Percentiles rank a stretch among this genome's conserved stretches.
Conservation (phyloP, 1,139 yeast species). For the Sugiyamaella xylanicola region DNA sequence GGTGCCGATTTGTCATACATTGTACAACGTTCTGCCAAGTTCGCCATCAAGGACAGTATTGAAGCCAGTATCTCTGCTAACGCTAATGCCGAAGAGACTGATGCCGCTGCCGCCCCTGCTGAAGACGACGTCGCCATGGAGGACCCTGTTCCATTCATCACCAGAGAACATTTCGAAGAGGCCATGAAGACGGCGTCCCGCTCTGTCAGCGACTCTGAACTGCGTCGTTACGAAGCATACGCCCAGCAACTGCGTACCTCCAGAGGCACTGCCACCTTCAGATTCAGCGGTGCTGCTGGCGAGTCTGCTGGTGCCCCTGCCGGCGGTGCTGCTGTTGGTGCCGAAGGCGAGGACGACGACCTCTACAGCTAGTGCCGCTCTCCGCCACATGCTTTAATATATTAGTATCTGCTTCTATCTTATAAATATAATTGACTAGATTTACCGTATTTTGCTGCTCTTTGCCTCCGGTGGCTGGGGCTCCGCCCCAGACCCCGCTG, state of each 20-base stretch:
- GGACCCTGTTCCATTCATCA: constrained; percentile 94
- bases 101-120: constrained; percentile 61
- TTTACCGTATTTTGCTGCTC: background rate
- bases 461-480: background rate
- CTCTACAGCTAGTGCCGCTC: constrained; percentile 63
- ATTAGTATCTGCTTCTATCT: background rate
- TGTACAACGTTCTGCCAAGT: constrained; percentile 97
- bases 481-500: background rate
- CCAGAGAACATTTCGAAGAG: constrained; percentile 92
- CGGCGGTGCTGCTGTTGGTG: constrained; percentile 58
- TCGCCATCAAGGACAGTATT: constrained; percentile 96
- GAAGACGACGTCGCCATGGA: constrained; percentile 61
- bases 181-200: constrained; percentile 99
- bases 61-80: constrained; percentile 68
- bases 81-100: constrained; percentile 46
- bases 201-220: constrained; percentile 94
- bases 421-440: constrained; percentile 17
- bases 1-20: constrained; percentile 99
- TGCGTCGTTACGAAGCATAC: constrained; percentile 98
- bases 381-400: background rate
- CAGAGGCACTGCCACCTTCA: constrained; percentile 68
- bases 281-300: constrained; percentile 43
- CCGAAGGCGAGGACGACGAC: constrained; percentile 91
- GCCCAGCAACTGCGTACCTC: constrained; percentile 96
- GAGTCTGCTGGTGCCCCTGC: constrained; percentile 39